Evolutionary conservation across 805 yeast genomes (phyloP).

Genomic region (Candida adriatica): DNA sequence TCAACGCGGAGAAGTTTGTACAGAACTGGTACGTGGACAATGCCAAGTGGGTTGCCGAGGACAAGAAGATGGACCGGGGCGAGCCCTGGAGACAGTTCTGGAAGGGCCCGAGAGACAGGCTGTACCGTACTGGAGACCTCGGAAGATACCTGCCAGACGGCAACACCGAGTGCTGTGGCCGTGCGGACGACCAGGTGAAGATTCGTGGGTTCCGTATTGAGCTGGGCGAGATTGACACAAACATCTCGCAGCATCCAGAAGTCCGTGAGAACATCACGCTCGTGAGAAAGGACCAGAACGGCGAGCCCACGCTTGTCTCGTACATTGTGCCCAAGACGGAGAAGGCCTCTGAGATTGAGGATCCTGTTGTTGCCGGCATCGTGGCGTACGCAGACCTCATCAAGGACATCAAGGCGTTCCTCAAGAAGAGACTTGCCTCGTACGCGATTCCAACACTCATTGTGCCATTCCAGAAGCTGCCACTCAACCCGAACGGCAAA

Average conservation of each 20-base stretch:
- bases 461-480: slow-evolving; percentile 80
- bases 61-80: slow-evolving; percentile 36
- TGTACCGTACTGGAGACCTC: slow-evolving; percentile 95
- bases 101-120: slow-evolving; percentile 92
- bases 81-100: slow-evolving; percentile 70
- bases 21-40: slow-evolving; percentile 84
- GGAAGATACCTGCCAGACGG: slow-evolving; percentile 97
- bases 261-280: slow-evolving; percentile 91
- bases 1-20: slow-evolving; percentile 82
- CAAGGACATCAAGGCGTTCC: slow-evolving; percentile 71
- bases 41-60: slow-evolving; percentile 53
- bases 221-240: slow-evolving; percentile 96
- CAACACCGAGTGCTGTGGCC: slow-evolving; percentile 94
- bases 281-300: slow-evolving; percentile 86
- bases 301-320: slow-evolving; percentile 86
- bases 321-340: slow-evolving; percentile 81
- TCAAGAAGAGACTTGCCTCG: slow-evolving; percentile 83
- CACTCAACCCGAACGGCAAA: slow-evolving; percentile 96
- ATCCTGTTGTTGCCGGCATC: slow-evolving; percentile 72
- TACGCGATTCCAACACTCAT: slow-evolving; percentile 92
- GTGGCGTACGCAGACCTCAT: slow-evolving; percentile 70
- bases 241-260: slow-evolving; percentile 85
- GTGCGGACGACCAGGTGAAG: slow-evolving; percentile 98
- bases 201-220: slow-evolving; percentile 98
- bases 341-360: slow-evolving; percentile 37